These are phyloP conservation scores for Hygrocybe coccinea DNA, from an alignment of 768 basidiomycete genomes.

Conservation along the genomic window DNA sequence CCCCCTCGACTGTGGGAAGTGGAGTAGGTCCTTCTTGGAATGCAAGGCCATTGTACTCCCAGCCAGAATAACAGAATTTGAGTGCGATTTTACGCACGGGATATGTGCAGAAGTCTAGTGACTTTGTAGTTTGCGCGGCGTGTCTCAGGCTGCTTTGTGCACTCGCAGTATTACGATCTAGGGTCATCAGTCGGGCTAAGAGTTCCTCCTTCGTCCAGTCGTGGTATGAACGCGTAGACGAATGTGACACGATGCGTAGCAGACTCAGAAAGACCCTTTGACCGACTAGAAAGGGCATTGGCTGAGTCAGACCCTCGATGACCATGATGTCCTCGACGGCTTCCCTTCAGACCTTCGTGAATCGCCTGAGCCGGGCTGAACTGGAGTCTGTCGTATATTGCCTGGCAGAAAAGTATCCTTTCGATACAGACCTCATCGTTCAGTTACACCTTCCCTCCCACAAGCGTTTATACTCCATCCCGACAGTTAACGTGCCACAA, in stretches of 20 bases:
- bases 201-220: slow-evolving; percentile 65
- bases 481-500: background rate
- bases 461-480: background rate
- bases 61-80: slow-evolving; percentile 88
- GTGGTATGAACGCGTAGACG: slow-evolving; percentile 35
- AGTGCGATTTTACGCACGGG: slow-evolving; percentile 88
- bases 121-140: slow-evolving; percentile 5
- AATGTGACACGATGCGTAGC: background rate
- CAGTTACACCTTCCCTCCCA: background rate
- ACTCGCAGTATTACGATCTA: slow-evolving; percentile 38
- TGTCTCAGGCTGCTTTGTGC: too few species aligned
- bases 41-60: slow-evolving; percentile 88
- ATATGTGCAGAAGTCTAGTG: slow-evolving; percentile 63
- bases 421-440: background rate
- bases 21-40: slow-evolving; percentile 67
- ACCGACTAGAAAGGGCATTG: too few species aligned
- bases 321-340: background rate
- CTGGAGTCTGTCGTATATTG: background rate
- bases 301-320: too few species aligned
- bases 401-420: background rate
- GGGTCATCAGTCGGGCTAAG: slow-evolving; percentile 54
- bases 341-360: background rate
- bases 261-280: background rate
- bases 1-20: slow-evolving; percentile 86
- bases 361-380: background rate